phyloP scores from a whole-genome alignment of 306 rosid species.

The Lotus japonicus region DNA sequence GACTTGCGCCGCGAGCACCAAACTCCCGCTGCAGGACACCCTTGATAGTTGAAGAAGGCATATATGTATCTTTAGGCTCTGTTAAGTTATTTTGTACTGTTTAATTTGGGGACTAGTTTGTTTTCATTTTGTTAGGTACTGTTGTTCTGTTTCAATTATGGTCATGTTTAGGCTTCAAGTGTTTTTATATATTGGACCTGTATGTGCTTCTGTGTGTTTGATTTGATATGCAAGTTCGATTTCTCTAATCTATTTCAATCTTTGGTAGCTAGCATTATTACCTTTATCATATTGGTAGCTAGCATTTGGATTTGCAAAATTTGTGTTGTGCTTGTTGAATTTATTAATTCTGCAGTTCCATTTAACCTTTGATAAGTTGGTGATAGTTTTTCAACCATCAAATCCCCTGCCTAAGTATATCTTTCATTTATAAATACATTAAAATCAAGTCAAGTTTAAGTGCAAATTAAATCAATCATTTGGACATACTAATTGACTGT shows the following conservation, averaged over 20 bases:
- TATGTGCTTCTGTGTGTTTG: not conserved
- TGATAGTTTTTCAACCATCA: too few species aligned
- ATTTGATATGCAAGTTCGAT: not conserved
- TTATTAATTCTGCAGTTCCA: not conserved
- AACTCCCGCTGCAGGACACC: conserved; percentile 14
- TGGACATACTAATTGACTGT: too few species aligned
- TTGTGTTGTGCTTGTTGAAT: not conserved
- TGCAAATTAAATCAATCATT: too few species aligned
- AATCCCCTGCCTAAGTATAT: too few species aligned
- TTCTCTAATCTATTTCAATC: not conserved
- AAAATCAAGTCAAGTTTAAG: too few species aligned
- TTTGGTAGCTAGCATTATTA: not conserved
- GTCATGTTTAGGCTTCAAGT: not conserved
- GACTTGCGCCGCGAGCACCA: conserved; percentile 4
- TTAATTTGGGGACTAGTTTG: not conserved
- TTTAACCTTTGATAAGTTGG: not conserved
- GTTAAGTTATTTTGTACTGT: too few species aligned
- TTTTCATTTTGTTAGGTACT: not conserved
- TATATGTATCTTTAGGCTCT: too few species aligned
- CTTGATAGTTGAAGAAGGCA: conserved; percentile 11
- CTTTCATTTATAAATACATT: too few species aligned
- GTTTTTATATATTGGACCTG: too few species aligned
- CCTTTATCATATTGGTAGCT: not conserved
- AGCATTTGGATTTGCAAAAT: not conserved
- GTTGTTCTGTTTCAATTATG: not conserved